These are phyloP conservation scores for Cyberlindnera galapagoensis DNA, from an alignment of 805 yeast genomes.

Conservation along the genomic window DNA sequence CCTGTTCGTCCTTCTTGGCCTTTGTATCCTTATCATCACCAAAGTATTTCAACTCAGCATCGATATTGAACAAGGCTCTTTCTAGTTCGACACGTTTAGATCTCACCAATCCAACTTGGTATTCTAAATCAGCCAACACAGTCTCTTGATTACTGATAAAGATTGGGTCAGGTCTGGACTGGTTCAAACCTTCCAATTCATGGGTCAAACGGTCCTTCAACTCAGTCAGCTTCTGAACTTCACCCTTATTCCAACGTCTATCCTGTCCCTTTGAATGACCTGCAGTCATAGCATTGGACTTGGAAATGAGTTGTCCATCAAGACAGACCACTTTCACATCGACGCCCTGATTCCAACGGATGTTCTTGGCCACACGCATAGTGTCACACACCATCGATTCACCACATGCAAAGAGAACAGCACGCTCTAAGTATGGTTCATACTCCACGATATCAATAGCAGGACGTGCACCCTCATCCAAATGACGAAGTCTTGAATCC, in stretches of 20 bases:
- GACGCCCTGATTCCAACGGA: constrained; percentile 60
- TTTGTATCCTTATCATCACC: constrained; percentile 26
- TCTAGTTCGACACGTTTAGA: constrained; percentile 37
- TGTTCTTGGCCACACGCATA: constrained; percentile 56
- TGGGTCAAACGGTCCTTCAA: constrained; percentile 42
- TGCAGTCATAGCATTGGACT: constrained; percentile 90
- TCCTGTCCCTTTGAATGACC: constrained; percentile 51
- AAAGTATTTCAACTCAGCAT: constrained; percentile 48
- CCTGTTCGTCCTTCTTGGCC: constrained; percentile 21
- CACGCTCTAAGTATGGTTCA: constrained; percentile 63
- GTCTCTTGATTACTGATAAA: constrained; percentile 51
- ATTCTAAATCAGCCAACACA: constrained; percentile 45
- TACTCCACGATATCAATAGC: constrained; percentile 66
- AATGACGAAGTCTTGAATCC: constrained; percentile 45
- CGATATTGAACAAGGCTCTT: constrained; percentile 38
- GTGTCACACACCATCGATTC: constrained; percentile 73
- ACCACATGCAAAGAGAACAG: constrained; percentile 75
- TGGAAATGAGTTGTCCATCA: constrained; percentile 80
- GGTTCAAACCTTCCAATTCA: constrained; percentile 36
- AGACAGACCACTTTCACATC: constrained; percentile 68
- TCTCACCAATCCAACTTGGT: constrained; percentile 37
- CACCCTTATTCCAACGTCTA: constrained; percentile 72
- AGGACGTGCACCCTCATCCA: constrained; percentile 54
- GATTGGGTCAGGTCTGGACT: constrained; percentile 44
- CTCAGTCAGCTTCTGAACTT: constrained; percentile 46